Base-by-base conservation (phyloP, 257 asterid genomes). In the Paulownia fortunei region DNA sequence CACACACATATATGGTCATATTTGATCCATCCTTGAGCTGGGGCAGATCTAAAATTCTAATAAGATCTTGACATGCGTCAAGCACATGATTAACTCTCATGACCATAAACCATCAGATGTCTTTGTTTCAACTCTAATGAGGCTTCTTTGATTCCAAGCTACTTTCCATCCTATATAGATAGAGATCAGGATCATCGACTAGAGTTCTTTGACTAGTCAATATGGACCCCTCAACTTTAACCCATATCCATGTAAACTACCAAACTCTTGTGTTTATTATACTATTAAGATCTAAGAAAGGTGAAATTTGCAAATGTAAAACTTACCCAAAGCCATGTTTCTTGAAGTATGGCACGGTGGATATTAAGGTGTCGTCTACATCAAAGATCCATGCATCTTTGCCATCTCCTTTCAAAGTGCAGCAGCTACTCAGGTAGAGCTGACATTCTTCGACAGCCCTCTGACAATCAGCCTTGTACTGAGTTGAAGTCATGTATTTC, bases 351-450 rank as follows among this genome's bases (percentile, higher is more conserved):
- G 86, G 86, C 26, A 86, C 72, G 6, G 88, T 88, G 36, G 89
- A 86, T 4, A 86, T 27, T 44, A 88, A 79, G 0, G 92, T 86
- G 58, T 84, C 92, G 47, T 88, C 92, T 13, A 88, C 76, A 73
- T 88, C 90, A 72, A 88, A 88, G 68, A 82, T 84, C 88, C 88
- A 82, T 24, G 88, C 88, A 80, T 88, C 88, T 54, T 84, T 86
- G 8, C 82, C 87, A 76, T 86, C 85, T 1, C 76, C 82, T 65
- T 82, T 78, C 76, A 78, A 58, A 63, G 18, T 32, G 78, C 92
- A 86, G 77, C 59, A 82, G 55, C 76, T 72, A 30, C 69, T 73
- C 2, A 82, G 61, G 68, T 80, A 82, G 8, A 86, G 79, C 21
- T 81, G 79, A n/a, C 83, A 68, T 73, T 88, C 86, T 56, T 86